A percentile compares a stretch with the other conserved stretches of the same genome.
Conservation (phyloP, 2,329 filamentous ascomycete species). For the Trichoderma harzianum region DNA sequence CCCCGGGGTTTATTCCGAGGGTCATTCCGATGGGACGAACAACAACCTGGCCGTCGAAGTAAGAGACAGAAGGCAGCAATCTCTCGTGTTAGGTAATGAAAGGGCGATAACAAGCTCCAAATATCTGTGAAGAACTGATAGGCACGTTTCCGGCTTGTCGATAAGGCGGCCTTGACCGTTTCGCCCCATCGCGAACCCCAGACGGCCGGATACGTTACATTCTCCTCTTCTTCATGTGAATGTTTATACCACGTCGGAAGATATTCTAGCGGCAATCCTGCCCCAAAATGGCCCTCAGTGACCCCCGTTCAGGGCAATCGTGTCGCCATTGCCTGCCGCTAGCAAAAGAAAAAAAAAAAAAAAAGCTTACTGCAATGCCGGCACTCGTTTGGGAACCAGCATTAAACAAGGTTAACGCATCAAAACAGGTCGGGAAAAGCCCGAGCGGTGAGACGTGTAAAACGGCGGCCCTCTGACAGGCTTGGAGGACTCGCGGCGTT, state of each 20-base stretch:
- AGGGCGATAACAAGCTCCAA: neutral
- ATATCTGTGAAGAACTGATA: neutral
- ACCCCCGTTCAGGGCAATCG: constrained; percentile 1
- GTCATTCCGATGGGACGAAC: neutral
- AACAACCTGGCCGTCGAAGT: neutral
- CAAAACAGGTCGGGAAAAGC: neutral
- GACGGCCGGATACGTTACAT: neutral
- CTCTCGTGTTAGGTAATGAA: neutral
- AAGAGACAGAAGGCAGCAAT: neutral
- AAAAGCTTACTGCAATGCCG: constrained; percentile 11
- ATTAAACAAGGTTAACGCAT: neutral
- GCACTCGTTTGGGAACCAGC: neutral
- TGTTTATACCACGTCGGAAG: neutral
- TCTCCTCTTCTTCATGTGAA: neutral
- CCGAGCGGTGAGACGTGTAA: constrained; percentile 11
- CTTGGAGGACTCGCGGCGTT: neutral
- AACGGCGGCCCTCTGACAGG: neutral
- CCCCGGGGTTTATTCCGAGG: neutral
- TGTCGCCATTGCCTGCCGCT: neutral
- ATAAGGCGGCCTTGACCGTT: neutral
- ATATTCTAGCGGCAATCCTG: neutral
- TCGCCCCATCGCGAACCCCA: neutral
- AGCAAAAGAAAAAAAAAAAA: neutral
- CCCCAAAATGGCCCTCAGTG: neutral
- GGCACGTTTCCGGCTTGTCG: neutral